Base-by-base conservation (phyloP, 2,329 filamentous ascomycete species). In the Cyphellophora attinorum region DNA sequence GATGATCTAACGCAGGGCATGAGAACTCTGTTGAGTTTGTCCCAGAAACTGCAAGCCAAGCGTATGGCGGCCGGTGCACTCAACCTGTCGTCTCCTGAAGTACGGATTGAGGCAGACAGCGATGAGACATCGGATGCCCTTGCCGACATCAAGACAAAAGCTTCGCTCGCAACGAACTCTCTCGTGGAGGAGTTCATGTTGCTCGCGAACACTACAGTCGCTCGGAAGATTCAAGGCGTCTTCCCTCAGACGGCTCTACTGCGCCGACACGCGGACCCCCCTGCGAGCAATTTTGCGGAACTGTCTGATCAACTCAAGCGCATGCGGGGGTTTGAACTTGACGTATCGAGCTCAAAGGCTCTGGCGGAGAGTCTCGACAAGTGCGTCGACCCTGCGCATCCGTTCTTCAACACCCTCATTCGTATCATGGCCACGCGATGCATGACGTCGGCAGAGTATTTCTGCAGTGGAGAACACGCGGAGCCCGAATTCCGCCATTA, bases 391-490 rank as follows among this genome's bases (percentile, higher is more conserved):
- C 62, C 77, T 0, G 56, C 67, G 6, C 84, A 96, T 51, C 85
- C 89, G 17, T 98, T 95, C 67, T 96, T 98, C 74, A 98, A 98
- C 70, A 98, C 89, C 2, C 76, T 98, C 15, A 81, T 98, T 49
- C 85, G 91, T 55, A 94, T 98, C 62, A 83, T 98, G 67, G 91
- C 91, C 6, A 98, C 91, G 6, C 81, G 91, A 14, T 98, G 91
- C 72, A 98, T 98, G 91, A 94, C 94, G 70, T 91, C 85, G 35
- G 91, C 91, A 42, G 91, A 98, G 62, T 98, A 98, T 64, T 98
- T 98, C 62, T 91, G 84, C 62, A 84, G 89, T 0, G 91, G 91
- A 40, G 88, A 86, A 5, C 86, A 95, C 57, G 77, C 88, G 0
- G 89, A 91, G 57, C 81, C 85, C 1, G 91, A 96, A 56, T 98